Base-by-base conservation (phyloP, 257 asterid species). In the Nicotiana noctiflora region DNA sequence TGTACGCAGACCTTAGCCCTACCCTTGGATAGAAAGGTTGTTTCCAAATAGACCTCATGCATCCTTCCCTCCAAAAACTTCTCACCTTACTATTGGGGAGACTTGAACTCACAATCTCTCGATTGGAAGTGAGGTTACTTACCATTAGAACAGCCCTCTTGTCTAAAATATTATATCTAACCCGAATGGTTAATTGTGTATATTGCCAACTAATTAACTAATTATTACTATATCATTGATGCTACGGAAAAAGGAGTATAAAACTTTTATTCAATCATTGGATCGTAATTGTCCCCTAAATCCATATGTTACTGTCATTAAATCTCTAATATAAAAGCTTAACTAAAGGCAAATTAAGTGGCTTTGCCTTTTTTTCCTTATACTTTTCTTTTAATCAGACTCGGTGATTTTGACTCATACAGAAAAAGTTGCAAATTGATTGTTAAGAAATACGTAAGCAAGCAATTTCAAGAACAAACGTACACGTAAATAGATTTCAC, bases 201-300 rank as follows among this genome's bases (percentile, higher is more conserved):
- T 27, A 27, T 27, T 27, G 29, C 29, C 29, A 27, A 31, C 6
- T 31, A 31, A 31, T 31, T 4, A 31, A 31, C 34, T 3, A 31
- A 19, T 72, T 55, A 52, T 29, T 40, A 29, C 17, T n/a, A 31
- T 51, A 31, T 31, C 4, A 27, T 27, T 31, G 62, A 61, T 25
- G 61, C 19, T 46, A 15, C 6, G 40, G n/a, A 79, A 37, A 59
- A 11, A 21, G 56, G 21, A 40, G 27, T 70, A 21, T 44, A 32
- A 18, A 7, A 67, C 44, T 60, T 53, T 19, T 53, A 72, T 67
- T 31, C 80, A 70, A 81, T 81, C 80, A 81, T 81, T 81, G 61
- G 74, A 55, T 40, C 25, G 61, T 76, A 27, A 31, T n/a, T 81
- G 25, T 44, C 60, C 72, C 57, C 72, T 61, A 70, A 70, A 81